These are phyloP conservation scores for Magnolia sinica DNA, from an alignment of 164 flowering plant genomes.

Conservation along the genomic window DNA sequence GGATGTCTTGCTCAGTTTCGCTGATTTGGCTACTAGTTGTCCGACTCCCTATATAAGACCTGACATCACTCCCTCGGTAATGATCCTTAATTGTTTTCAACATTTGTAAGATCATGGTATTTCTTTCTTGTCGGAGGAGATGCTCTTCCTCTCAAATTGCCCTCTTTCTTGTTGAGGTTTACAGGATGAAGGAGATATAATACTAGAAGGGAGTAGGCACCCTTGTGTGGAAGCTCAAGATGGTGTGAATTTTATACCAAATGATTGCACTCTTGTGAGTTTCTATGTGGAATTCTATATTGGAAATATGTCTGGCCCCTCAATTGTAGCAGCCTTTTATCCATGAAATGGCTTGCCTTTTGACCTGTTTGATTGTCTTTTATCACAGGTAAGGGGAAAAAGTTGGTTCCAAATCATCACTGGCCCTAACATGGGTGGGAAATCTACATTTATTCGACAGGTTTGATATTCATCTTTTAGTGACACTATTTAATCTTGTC, in stretches of 20 bases:
- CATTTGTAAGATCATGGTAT: background rate
- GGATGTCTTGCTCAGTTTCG: conserved; percentile 96
- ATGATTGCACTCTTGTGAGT: conserved; percentile 92
- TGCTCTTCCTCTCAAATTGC: background rate
- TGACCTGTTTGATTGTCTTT: conserved; percentile 1
- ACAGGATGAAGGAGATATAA: conserved; percentile 85
- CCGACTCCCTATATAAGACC: conserved; percentile 91
- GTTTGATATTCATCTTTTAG: conserved; percentile 29
- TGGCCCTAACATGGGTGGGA: conserved; percentile 99
- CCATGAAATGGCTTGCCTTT: background rate
- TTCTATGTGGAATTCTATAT: conserved; percentile 9
- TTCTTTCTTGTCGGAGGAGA: conserved; percentile 1
- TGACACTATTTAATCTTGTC: background rate
- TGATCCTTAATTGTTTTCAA: background rate
- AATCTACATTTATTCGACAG: conserved; percentile 97
- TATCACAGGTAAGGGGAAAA: conserved; percentile 65
- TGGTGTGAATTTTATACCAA: conserved; percentile 97
- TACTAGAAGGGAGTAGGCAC: conserved; percentile 87
- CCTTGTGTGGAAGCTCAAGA: conserved; percentile 99
- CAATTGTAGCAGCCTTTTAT: background rate
- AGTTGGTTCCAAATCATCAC: conserved; percentile 99
- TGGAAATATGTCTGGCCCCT: background rate
- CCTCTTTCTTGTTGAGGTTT: conserved; percentile 13
- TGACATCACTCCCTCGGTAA: conserved; percentile 73
- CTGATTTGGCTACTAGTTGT: conserved; percentile 83